Evolutionary conservation across 306 rosid species (phyloP).

Genomic region (Myrica gale): DNA sequence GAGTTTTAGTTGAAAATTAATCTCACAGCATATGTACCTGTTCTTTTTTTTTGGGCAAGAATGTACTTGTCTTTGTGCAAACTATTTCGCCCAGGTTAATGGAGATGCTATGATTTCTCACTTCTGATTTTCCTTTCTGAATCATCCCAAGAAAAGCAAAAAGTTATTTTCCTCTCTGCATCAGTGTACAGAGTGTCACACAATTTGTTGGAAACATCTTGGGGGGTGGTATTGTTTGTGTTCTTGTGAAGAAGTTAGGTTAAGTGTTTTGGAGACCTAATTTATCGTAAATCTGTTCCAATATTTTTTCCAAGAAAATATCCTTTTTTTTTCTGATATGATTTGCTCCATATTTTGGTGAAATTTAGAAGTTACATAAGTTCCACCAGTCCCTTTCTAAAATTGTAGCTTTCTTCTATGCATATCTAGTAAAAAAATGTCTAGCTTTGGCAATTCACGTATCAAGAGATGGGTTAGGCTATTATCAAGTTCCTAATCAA

Average conservation of each 20-base stretch:
- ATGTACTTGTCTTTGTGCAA: background rate
- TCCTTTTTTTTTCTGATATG: background rate
- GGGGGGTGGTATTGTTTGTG: background rate
- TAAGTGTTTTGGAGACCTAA: background rate
- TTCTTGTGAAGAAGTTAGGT: background rate
- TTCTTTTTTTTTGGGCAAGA: too few relatives aligned
- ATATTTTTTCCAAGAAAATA: background rate
- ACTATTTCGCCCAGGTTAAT: background rate
- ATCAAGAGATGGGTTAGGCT: constrained; percentile 13
- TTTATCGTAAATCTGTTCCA: background rate
- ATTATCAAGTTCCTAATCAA: constrained; percentile 12
- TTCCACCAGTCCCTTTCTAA: background rate
- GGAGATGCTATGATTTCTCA: background rate
- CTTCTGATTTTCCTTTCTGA: background rate
- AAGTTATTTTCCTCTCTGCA: background rate
- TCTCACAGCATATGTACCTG: background rate
- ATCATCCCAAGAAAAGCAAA: background rate
- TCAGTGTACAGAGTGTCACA: background rate
- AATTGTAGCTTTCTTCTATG: background rate
- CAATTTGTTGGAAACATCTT: background rate
- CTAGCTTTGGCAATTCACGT: background rate
- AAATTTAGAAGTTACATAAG: background rate
- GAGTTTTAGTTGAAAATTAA: background rate
- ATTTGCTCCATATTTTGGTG: constrained; percentile 5
- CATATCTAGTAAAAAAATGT: background rate